Evolutionary conservation across 352 stramenopile genomes (phyloP).

Genomic region (Globisporangium recalcitrans): DNA sequence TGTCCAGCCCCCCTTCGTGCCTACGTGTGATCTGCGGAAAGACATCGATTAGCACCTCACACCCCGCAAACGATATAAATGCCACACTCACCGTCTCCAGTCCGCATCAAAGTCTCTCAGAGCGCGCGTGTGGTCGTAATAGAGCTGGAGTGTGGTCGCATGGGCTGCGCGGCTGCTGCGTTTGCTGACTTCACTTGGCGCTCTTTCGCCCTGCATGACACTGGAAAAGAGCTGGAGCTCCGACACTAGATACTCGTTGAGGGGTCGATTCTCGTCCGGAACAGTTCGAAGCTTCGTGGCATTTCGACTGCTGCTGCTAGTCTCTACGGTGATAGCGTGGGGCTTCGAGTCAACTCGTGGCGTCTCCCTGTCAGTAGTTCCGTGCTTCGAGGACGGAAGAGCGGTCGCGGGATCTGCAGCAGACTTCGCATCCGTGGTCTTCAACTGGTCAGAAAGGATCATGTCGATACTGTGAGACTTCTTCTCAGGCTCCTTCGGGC

Average conservation of each 20-base stretch:
- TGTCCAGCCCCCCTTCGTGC: background rate
- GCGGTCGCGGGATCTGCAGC: background rate
- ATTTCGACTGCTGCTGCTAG: background rate
- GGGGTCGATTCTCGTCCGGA: constrained; percentile 28
- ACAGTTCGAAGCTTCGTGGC: constrained; percentile 11
- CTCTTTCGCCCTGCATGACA: constrained; percentile 20
- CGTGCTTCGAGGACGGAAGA: background rate
- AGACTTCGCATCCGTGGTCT: background rate
- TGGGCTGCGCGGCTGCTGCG: constrained; percentile 23
- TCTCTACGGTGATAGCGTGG: background rate
- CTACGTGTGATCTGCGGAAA: constrained; percentile 5
- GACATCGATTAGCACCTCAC: background rate
- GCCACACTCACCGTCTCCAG: constrained; percentile 31
- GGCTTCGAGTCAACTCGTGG: background rate
- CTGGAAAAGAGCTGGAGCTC: constrained; percentile 45
- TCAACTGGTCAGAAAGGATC: background rate
- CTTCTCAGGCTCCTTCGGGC: background rate
- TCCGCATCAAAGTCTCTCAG: constrained; percentile 54
- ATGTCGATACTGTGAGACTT: background rate
- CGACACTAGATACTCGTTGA: constrained; percentile 47
- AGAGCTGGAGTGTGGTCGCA: constrained; percentile 40
- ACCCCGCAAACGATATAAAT: background rate
- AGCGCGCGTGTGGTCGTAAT: constrained; percentile 38
- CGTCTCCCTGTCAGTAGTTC: background rate
- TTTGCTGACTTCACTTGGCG: background rate